Percentiles rank a stretch among this genome's conserved stretches.
Conservation (phyloP, 257 asterid species). For the Rhazya stricta region DNA sequence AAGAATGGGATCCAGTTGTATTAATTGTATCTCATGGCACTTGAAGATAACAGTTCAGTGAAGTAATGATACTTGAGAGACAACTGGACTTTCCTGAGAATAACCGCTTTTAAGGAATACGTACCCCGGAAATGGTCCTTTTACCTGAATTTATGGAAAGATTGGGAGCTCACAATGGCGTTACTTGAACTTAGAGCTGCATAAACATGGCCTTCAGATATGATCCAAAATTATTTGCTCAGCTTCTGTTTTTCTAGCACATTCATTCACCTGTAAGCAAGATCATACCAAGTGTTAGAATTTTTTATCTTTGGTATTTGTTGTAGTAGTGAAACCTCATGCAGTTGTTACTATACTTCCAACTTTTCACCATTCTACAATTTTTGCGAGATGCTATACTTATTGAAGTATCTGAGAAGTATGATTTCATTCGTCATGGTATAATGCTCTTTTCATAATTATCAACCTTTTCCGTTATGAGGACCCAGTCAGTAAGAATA, state of each 20-base stretch:
- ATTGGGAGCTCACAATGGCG: background rate
- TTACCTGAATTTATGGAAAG: background rate
- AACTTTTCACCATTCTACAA: background rate
- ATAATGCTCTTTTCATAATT: background rate
- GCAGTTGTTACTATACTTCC: background rate
- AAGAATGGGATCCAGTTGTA: background rate
- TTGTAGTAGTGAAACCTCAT: background rate
- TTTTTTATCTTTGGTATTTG: background rate
- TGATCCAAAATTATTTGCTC: background rate
- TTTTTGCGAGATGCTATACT: background rate
- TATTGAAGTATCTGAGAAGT: background rate
- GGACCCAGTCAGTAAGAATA: too few relatives aligned
- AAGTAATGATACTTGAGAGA: background rate
- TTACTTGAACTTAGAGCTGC: background rate
- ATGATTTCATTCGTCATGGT: background rate
- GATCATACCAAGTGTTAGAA: background rate
- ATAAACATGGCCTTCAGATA: background rate
- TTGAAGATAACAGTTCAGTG: background rate
- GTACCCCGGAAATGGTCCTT: background rate
- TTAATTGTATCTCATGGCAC: background rate
- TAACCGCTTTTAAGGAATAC: background rate
- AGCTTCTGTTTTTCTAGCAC: background rate
- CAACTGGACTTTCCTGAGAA: background rate
- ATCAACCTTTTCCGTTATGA: background rate
- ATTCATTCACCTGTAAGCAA: background rate